phyloP scores from a whole-genome alignment of 2,329 filamentous ascomycete species.

The Ceratocystis albifundus region DNA sequence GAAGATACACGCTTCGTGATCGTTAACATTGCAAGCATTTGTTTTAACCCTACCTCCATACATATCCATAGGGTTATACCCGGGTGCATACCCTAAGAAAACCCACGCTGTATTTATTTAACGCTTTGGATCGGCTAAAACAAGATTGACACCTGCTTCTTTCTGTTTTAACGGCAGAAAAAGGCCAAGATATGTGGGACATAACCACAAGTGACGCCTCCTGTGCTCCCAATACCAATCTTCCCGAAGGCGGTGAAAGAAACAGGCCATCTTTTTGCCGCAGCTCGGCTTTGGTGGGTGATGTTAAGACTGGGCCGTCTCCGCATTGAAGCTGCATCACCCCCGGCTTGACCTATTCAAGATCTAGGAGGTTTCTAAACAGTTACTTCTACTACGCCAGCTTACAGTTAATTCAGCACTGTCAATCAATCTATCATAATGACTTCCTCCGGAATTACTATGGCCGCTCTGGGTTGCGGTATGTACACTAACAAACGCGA shows the following conservation, averaged over 20 bases:
- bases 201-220: background rate
- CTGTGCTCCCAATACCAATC: background rate
- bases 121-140: slow-evolving; percentile 15
- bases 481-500: slow-evolving; percentile 2
- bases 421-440: background rate
- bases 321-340: slow-evolving; percentile 19
- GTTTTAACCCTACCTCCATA: background rate
- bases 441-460: slow-evolving; percentile 43
- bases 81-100: background rate
- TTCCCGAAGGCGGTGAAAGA: slow-evolving; percentile 18
- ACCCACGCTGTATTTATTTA: background rate
- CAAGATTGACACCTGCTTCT: background rate
- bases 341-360: background rate
- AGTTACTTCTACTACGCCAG: background rate
- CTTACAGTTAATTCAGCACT: background rate
- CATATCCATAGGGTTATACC: background rate
- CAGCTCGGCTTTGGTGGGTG: background rate
- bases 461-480: slow-evolving; percentile 76
- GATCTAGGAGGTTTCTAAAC: background rate
- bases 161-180: no score
- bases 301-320: slow-evolving; percentile 1
- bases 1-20: no score
- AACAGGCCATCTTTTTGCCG: slow-evolving; percentile 4
- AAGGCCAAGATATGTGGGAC: background rate
- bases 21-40: background rate